These are phyloP conservation scores for Clarireedia monteithiana DNA, from an alignment of 2,329 filamentous ascomycete species.

Conservation along the genomic window DNA sequence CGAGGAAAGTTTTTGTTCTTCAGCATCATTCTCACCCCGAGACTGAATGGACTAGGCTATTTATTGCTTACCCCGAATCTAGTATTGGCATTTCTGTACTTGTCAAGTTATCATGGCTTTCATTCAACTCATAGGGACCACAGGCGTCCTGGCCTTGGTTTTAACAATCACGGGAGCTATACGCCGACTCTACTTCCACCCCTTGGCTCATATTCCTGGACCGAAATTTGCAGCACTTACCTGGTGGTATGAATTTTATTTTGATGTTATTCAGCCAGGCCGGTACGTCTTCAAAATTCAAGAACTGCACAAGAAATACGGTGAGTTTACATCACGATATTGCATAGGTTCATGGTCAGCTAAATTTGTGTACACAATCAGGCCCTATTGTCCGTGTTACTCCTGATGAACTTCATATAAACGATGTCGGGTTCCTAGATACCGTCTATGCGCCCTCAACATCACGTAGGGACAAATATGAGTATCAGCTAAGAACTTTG, in stretches of 20 bases:
- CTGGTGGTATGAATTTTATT: slow-evolving; percentile 30
- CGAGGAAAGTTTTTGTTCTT: too few relatives aligned
- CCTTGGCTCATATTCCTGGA: not conserved
- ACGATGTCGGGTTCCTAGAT: slow-evolving; percentile 31
- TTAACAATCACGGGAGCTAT: not conserved
- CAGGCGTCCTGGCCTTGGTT: not conserved
- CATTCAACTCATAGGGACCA: not conserved
- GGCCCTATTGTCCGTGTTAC: slow-evolving; percentile 30
- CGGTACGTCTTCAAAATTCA: slow-evolving; percentile 36
- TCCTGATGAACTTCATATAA: slow-evolving; percentile 33
- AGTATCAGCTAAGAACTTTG: not conserved
- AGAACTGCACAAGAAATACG: slow-evolving; percentile 35
- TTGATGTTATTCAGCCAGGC: slow-evolving; percentile 35
- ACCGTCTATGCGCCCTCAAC: slow-evolving; percentile 30
- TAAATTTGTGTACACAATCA: not conserved
- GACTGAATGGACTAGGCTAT: too few relatives aligned
- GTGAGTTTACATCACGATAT: not conserved
- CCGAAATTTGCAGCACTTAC: slow-evolving; percentile 19
- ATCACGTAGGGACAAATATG: slow-evolving; percentile 9
- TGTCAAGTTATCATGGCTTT: not conserved
- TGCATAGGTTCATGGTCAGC: not conserved
- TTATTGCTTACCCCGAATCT: too few relatives aligned
- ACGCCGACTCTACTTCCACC: not conserved
- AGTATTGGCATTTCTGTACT: too few relatives aligned
- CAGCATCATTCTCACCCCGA: too few relatives aligned